A percentile compares a stretch with the other conserved stretches of the same genome.
Conservation (phyloP, 495 filamentous ascomycete genomes). For the Penicillium fimorum region DNA sequence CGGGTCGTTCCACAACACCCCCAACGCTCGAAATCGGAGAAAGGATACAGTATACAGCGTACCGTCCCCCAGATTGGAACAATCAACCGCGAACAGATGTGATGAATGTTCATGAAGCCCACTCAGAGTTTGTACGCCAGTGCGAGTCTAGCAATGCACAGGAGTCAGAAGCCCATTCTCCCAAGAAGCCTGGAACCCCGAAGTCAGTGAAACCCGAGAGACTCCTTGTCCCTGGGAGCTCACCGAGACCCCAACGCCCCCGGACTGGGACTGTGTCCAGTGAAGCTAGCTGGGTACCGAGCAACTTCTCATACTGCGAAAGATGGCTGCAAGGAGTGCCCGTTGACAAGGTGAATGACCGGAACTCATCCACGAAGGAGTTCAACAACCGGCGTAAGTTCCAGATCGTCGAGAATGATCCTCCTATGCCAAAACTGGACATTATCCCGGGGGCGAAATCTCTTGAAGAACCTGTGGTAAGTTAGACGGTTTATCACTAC, state of each 20-base stretch:
- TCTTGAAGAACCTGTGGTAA: conserved; percentile 33
- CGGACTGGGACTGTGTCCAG: conserved; percentile 44
- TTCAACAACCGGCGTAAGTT: conserved; percentile 38
- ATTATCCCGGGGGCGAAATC: conserved; percentile 28
- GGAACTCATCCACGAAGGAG: conserved; percentile 28
- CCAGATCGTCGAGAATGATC: conserved; percentile 44
- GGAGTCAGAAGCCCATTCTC: conserved; percentile 4
- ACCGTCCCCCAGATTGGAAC: conserved; percentile 17
- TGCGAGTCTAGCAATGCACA: conserved; percentile 25
- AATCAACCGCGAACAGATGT: conserved; percentile 13
- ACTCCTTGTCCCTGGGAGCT: conserved; percentile 13
- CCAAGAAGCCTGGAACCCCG: conserved; percentile 10
- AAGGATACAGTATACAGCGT: conserved; percentile 14
- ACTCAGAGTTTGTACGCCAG: conserved; percentile 37
- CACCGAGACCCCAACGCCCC: conserved; percentile 32
- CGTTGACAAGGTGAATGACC: conserved; percentile 28
- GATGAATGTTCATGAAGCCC: conserved; percentile 42
- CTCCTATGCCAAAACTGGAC: conserved; percentile 33
- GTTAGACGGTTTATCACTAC: not conserved
- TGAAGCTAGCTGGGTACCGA: conserved; percentile 44
- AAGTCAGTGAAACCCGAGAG: not conserved
- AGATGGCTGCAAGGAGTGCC: conserved; percentile 45
- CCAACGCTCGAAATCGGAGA: not conserved
- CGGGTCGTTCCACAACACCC: no score
- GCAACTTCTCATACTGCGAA: conserved; percentile 44